Evolutionary conservation across 129 eudicot genomes (phyloP).

Genomic region (sunflower (Helianthus annuus)): DNA sequence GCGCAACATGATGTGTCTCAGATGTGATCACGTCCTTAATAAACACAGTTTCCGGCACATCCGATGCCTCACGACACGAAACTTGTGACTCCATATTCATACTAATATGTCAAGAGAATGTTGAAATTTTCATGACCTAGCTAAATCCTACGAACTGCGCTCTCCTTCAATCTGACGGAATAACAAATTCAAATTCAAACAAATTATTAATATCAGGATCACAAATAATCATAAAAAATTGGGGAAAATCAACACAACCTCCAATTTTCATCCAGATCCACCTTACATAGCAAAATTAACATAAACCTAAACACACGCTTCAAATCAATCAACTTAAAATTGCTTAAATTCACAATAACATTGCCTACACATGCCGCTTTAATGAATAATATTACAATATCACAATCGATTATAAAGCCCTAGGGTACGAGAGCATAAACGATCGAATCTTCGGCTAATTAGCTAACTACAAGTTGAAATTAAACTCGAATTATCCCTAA

Average conservation of each 20-base stretch:
- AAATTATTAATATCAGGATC: background rate
- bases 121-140: conserved; percentile 30
- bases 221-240: background rate
- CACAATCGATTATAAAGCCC: conserved; percentile 13
- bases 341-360: conserved; percentile 12
- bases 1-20: conserved; percentile 49
- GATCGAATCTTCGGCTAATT: conserved; percentile 20
- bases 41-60: conserved; percentile 35
- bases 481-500: conserved; percentile 12
- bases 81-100: conserved; percentile 58
- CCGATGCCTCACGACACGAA: conserved; percentile 30
- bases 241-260: background rate
- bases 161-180: conserved; percentile 2
- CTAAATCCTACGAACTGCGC: background rate
- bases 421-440: conserved; percentile 11
- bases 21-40: conserved; percentile 49
- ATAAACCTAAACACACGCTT: background rate
- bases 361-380: background rate
- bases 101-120: conserved; percentile 31
- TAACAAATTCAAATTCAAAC: background rate
- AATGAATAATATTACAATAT: background rate
- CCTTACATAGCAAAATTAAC: background rate
- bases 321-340: background rate
- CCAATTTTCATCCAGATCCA: conserved; percentile 9
- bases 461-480: conserved; percentile 5